phyloP scores from a whole-genome alignment of 345 rosid species.

The Cochlearia excelsa region DNA sequence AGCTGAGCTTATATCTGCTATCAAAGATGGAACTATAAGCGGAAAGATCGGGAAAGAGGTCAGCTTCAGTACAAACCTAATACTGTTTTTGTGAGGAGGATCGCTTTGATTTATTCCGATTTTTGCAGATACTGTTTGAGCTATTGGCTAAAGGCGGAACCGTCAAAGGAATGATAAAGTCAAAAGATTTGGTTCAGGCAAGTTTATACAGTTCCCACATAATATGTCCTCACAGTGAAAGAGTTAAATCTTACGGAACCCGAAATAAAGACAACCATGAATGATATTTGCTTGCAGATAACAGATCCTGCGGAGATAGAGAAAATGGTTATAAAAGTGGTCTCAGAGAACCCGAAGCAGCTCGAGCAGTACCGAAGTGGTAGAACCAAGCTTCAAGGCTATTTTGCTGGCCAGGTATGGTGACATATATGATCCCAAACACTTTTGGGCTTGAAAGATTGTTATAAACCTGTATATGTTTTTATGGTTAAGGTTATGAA shows the following conservation, averaged over 20 bases:
- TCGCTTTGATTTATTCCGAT: constrained; percentile 1
- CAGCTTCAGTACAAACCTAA: constrained; percentile 8
- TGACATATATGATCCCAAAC: not conserved
- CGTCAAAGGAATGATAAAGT: constrained; percentile 74
- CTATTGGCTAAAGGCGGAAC: constrained; percentile 93
- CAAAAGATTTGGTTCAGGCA: constrained; percentile 88
- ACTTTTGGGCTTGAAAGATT: not conserved
- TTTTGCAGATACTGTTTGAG: constrained; percentile 71
- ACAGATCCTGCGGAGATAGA: constrained; percentile 75
- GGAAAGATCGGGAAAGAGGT: constrained; percentile 98
- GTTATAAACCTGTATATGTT: not conserved
- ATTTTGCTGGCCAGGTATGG: constrained; percentile 86
- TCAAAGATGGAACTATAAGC: constrained; percentile 80
- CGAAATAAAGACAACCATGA: not conserved
- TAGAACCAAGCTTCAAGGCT: constrained; percentile 83
- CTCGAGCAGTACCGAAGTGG: constrained; percentile 81
- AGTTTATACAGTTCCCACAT: too few species aligned
- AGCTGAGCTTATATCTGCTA: constrained; percentile 80
- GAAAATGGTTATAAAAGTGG: constrained; percentile 69
- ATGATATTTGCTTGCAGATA: constrained; percentile 45
- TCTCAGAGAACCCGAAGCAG: constrained; percentile 78
- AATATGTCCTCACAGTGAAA: too few species aligned
- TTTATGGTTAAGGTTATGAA: constrained; percentile 74
- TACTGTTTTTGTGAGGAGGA: too few species aligned
- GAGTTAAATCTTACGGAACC: too few species aligned